A percentile compares a stretch with the other conserved stretches of the same genome.
Conservation (phyloP, 805 yeast genomes). For the Myxozyma udenii region DNA sequence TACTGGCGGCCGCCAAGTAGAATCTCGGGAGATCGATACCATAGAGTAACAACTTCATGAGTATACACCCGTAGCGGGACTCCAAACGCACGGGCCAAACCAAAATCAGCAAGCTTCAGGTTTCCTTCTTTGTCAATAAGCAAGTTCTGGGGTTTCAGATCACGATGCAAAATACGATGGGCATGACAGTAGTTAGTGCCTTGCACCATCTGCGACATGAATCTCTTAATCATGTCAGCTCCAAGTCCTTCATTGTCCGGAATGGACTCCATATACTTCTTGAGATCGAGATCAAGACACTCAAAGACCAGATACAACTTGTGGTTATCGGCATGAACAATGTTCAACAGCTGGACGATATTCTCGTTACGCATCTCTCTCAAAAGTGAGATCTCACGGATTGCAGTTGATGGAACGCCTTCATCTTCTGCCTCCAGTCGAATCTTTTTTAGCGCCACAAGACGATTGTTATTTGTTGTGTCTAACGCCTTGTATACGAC, state of each 20-base stretch:
- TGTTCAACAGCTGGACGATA: conserved; percentile 86
- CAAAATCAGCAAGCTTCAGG: conserved; percentile 86
- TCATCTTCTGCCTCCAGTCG: conserved; percentile 95
- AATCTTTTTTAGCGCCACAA: conserved; percentile 93
- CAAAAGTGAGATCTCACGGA: conserved; percentile 88
- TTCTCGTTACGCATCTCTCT: conserved; percentile 93
- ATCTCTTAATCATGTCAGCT: conserved; percentile 83
- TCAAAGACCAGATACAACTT: conserved; percentile 92
- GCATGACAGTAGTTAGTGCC: conserved; percentile 94
- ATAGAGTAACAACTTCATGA: conserved; percentile 94
- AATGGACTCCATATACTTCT: conserved; percentile 93
- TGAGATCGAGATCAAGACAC: conserved; percentile 88
- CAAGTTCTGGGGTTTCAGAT: conserved; percentile 92
- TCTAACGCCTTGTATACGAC: conserved; percentile 96
- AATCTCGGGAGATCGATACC: conserved; percentile 98
- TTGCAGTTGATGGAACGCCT: conserved; percentile 98
- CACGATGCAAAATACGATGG: conserved; percentile 91
- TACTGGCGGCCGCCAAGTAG: conserved; percentile 94
- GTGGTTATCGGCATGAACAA: conserved; percentile 90
- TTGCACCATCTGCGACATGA: conserved; percentile 85
- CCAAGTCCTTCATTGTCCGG: conserved; percentile 90
- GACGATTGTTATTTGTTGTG: conserved; percentile 81
- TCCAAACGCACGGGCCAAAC: conserved; percentile 95
- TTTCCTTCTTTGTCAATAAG: conserved; percentile 94
- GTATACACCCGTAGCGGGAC: conserved; percentile 96